These are phyloP conservation scores for Mucor mucedo DNA, from an alignment of 371 early-diverging fungal species.

Conservation along the genomic window DNA sequence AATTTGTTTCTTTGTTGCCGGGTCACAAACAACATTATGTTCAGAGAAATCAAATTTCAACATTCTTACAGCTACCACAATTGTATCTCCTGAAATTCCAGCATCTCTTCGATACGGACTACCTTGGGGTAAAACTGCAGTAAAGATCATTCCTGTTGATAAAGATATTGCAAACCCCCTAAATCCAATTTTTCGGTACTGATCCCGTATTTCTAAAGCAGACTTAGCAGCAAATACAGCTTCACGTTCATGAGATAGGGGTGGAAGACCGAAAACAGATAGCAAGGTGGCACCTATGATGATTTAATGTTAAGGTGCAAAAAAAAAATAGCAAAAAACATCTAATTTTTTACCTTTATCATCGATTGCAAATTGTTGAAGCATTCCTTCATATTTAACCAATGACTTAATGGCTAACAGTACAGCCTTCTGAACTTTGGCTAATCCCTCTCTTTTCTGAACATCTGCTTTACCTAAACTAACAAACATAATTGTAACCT, in stretches of 20 bases:
- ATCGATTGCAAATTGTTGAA: constrained; percentile 70
- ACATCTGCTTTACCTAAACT: constrained; percentile 59
- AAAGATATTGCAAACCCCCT: constrained; percentile 60
- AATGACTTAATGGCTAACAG: constrained; percentile 27
- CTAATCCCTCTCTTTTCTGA: constrained; percentile 45
- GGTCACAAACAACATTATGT: constrained; percentile 57
- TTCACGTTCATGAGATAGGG: constrained; percentile 65
- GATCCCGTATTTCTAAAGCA: constrained; percentile 54
- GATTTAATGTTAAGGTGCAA: neutral
- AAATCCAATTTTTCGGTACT: constrained; percentile 29
- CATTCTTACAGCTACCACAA: constrained; percentile 67
- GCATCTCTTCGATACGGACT: constrained; percentile 64
- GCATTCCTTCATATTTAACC: constrained; percentile 59
- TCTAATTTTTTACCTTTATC: constrained; percentile 46
- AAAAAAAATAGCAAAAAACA: neutral
- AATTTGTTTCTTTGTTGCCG: constrained; percentile 52
- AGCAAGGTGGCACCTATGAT: constrained; percentile 56
- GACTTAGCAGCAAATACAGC: constrained; percentile 65
- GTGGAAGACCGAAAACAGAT: constrained; percentile 64
- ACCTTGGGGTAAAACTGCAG: constrained; percentile 51
- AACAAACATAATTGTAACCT: constrained; percentile 65
- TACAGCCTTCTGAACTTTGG: constrained; percentile 46
- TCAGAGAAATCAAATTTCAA: constrained; percentile 58
- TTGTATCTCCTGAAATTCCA: constrained; percentile 64
- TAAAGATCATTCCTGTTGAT: constrained; percentile 62